Evolutionary conservation across 352 stramenopile species (phyloP).

Genomic region (Phytophthora pluvialis): DNA sequence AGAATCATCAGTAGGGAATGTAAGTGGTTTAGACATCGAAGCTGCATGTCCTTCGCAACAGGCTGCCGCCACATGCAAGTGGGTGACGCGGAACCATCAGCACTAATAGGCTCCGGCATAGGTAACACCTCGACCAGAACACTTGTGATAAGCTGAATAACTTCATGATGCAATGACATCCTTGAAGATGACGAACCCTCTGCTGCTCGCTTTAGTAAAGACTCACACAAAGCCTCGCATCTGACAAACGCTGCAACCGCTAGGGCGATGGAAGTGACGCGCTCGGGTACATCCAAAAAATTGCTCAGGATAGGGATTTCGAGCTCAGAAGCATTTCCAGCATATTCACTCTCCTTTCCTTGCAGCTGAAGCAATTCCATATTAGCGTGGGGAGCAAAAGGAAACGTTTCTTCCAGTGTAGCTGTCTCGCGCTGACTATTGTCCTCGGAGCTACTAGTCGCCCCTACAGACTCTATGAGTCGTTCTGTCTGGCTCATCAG

Average conservation of each 20-base stretch:
- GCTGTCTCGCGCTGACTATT: constrained; percentile 26
- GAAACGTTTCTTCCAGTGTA: constrained; percentile 44
- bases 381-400: constrained; percentile 66
- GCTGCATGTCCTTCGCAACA: constrained; percentile 79
- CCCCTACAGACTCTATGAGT: constrained; percentile 48
- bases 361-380: constrained; percentile 60
- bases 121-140: constrained; percentile 87
- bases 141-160: constrained; percentile 86
- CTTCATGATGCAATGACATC: constrained; percentile 89
- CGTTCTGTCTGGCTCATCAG: constrained; percentile 57
- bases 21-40: constrained; percentile 81
- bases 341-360: constrained; percentile 76
- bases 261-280: constrained; percentile 73
- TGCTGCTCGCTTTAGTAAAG: constrained; percentile 75
- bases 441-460: constrained; percentile 23
- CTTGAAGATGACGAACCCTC: constrained; percentile 91
- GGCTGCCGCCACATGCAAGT: constrained; percentile 79
- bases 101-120: constrained; percentile 49
- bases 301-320: constrained; percentile 75
- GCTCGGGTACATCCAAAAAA: constrained; percentile 86
- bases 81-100: constrained; percentile 22
- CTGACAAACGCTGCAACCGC: constrained; percentile 84
- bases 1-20: constrained; percentile 83
- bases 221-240: constrained; percentile 80
- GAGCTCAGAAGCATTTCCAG: constrained; percentile 73